A percentile compares a stretch with the other conserved stretches of the same genome.
These are phyloP conservation scores for Ciborinia camelliae DNA, from an alignment of 2,329 filamentous ascomycete genomes.

Conservation along the genomic window DNA sequence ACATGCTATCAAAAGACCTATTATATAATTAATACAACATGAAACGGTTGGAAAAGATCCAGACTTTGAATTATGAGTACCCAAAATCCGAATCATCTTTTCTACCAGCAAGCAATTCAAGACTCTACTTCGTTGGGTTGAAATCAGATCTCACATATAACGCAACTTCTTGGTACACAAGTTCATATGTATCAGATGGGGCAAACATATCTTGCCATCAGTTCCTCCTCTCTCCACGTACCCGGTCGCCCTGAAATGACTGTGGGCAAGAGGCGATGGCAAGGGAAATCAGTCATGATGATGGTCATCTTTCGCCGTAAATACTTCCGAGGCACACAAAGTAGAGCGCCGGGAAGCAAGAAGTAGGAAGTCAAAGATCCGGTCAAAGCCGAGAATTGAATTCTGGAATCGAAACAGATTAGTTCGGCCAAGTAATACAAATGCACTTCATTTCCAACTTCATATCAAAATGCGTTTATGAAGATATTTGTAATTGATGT, in stretches of 20 bases:
- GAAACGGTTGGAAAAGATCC: background rate
- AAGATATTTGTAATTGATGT: slow-evolving; percentile 15
- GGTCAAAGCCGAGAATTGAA: background rate
- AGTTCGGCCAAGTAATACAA: background rate
- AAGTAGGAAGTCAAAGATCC: background rate
- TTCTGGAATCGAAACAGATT: background rate
- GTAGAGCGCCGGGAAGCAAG: too few relatives aligned
- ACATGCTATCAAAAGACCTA: background rate
- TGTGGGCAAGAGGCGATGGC: background rate
- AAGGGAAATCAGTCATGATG: background rate
- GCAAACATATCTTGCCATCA: background rate
- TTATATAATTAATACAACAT: background rate
- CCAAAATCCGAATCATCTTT: background rate
- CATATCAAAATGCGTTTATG: background rate
- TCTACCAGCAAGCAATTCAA: background rate
- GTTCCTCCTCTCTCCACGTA: background rate
- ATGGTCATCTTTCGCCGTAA: background rate
- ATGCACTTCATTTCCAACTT: background rate
- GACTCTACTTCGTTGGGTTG: background rate
- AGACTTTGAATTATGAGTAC: too few relatives aligned
- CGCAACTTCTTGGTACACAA: too few relatives aligned
- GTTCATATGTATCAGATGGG: background rate
- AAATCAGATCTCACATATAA: background rate
- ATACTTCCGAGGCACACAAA: background rate
- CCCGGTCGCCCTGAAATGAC: background rate